Evolutionary conservation across 345 rosid genomes (phyloP).

Genomic region (Cardiospermum halicacabum): DNA sequence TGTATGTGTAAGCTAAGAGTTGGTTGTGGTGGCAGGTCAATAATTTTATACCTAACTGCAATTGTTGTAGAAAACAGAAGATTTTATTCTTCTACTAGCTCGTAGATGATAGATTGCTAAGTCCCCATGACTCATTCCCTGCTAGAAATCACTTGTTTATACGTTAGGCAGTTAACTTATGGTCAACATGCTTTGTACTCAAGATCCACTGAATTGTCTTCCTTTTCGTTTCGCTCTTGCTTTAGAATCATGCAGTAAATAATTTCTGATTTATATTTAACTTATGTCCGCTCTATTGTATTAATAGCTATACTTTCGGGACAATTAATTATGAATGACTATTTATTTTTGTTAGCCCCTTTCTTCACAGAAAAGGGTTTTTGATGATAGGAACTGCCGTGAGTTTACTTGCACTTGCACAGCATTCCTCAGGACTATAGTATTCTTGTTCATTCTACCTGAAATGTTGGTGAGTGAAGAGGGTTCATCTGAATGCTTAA

Average conservation of each 20-base stretch:
- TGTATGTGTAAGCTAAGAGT: neutral
- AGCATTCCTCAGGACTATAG: neutral
- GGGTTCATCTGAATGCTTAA: constrained; percentile 10
- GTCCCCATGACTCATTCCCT: neutral
- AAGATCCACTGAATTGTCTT: neutral
- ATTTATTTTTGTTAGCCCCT: neutral
- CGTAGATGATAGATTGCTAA: neutral
- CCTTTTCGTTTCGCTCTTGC: too few relatives aligned
- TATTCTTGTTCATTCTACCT: neutral
- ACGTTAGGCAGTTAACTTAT: neutral
- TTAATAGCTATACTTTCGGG: neutral
- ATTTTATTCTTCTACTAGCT: neutral
- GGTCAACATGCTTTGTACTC: neutral
- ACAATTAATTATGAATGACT: neutral
- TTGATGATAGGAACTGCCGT: neutral
- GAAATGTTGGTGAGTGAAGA: constrained; percentile 3
- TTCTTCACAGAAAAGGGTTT: neutral
- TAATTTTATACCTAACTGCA: neutral
- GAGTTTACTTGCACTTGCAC: neutral
- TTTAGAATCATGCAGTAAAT: too few relatives aligned
- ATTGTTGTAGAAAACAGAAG: neutral
- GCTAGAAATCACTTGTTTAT: neutral
- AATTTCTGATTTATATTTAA: neutral
- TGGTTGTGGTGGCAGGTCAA: neutral
- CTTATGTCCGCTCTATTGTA: neutral